Conservation (phyloP, 169 alveolate genomes). For the Eimeria sp. region DNA sequence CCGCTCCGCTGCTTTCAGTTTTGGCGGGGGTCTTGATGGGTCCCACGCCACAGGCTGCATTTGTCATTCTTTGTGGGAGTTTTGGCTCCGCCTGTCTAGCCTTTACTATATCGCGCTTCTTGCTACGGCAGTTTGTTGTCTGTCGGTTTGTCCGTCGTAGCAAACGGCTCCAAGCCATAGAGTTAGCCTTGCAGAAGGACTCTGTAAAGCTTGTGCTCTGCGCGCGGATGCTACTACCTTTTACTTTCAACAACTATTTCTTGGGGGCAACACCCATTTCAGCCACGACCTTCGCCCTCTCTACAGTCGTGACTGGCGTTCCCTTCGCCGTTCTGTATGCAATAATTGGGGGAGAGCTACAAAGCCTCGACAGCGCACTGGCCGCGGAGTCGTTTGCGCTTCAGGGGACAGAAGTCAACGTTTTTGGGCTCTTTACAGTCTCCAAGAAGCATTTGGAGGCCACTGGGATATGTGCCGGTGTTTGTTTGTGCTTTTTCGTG, state of each 20-base stretch:
- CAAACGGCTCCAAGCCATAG: constrained; percentile 51
- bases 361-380: constrained; percentile 68
- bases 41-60: constrained; percentile 30
- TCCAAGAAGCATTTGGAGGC: constrained; percentile 65
- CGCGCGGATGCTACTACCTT: constrained; percentile 51
- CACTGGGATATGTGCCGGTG: constrained; percentile 31
- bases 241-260: constrained; percentile 69
- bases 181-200: constrained; percentile 28
- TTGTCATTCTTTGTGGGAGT: constrained; percentile 68
- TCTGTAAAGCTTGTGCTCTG: constrained; percentile 71
- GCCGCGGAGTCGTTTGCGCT: constrained; percentile 56
- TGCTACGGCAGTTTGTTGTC: constrained; percentile 64
- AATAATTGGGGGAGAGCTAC: constrained; percentile 65
- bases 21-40: constrained; percentile 71
- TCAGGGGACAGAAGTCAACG: constrained; percentile 38
- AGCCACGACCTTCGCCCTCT: constrained; percentile 38
- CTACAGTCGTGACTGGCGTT: constrained; percentile 50
- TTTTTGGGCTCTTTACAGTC: constrained; percentile 36
- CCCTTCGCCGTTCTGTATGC: constrained; percentile 65
- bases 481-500: constrained; percentile 29
- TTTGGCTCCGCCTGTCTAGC: constrained; percentile 62
- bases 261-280: constrained; percentile 47
- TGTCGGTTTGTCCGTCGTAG: constrained; percentile 60
- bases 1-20: constrained; percentile 74
- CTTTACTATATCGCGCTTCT: constrained; percentile 37